Conservation (phyloP, 1,284 basidiomycete genomes). For the Mycosarcoma maydis region DNA sequence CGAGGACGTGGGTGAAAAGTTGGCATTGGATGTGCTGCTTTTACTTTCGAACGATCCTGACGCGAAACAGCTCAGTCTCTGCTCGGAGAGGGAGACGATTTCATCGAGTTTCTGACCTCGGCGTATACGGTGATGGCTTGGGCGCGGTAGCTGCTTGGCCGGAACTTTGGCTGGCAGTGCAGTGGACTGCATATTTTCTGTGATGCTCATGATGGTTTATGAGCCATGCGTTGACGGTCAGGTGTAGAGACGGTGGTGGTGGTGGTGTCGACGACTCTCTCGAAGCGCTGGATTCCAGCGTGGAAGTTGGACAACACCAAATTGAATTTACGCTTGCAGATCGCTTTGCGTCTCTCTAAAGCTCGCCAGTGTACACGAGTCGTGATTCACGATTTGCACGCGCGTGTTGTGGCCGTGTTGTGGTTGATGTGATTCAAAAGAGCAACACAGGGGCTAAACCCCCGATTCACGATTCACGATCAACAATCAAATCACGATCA, state of each 20-base stretch:
- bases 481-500: too few species aligned
- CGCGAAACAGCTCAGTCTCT: constrained; percentile 12
- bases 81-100: constrained; percentile 27
- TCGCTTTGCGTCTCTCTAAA: not conserved
- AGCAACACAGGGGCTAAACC: constrained; percentile 16
- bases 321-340: not conserved
- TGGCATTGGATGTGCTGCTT: constrained; percentile 1
- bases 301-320: not conserved
- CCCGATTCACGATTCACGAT: too few species aligned
- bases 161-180: constrained; percentile 3
- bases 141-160: constrained; percentile 9
- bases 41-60: not conserved
- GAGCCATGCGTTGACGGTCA: not conserved
- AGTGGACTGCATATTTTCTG: constrained; percentile 16
- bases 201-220: constrained; percentile 28
- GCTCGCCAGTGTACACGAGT: too few species aligned
- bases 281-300: too few species aligned
- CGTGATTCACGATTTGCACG: not conserved
- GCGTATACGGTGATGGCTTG: constrained; percentile 36
- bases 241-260: not conserved
- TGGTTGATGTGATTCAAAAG: not conserved
- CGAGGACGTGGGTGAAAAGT: constrained; percentile 3
- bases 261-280: constrained; percentile 3
- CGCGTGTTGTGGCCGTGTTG: constrained; percentile 3
- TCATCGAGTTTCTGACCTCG: constrained; percentile 52